Percentiles rank a stretch among this genome's conserved stretches.
Evolutionary conservation across 2,329 filamentous ascomycete species (phyloP).

Genomic region (Diaporthe ampelina): DNA sequence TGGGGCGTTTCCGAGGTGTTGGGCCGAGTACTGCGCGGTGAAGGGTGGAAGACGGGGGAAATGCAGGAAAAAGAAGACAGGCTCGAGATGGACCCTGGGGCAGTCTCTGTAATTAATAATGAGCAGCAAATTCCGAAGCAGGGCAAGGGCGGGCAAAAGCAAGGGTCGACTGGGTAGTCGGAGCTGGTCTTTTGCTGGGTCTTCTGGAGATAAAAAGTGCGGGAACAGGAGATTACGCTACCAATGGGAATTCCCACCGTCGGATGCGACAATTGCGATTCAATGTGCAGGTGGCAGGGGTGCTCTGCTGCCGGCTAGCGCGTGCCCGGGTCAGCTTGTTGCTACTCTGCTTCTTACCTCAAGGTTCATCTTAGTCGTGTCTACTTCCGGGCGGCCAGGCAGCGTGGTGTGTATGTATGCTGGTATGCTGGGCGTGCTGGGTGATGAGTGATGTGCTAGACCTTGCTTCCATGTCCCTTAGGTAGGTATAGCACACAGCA

Average conservation of each 20-base stretch:
- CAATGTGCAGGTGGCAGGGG: conserved; percentile 26
- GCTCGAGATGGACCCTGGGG: conserved; percentile 16
- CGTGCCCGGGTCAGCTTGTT: neutral
- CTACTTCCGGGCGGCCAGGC: neutral
- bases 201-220: conserved; percentile 36
- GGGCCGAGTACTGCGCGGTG: conserved; percentile 1
- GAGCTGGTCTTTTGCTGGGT: conserved; percentile 28
- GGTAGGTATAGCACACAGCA: neutral
- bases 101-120: conserved; percentile 32
- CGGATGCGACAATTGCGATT: conserved; percentile 28
- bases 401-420: too few relatives aligned
- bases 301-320: conserved; percentile 10
- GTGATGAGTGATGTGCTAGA: too few relatives aligned
- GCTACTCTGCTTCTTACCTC: neutral
- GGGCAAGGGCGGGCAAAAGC: conserved; percentile 6
- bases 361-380: conserved; percentile 19
- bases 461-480: neutral
- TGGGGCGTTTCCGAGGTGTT: conserved; percentile 4
- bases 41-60: conserved; percentile 1
- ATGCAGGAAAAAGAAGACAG: neutral
- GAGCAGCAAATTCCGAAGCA: conserved; percentile 23
- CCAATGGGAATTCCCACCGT: conserved; percentile 37
- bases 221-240: conserved; percentile 36
- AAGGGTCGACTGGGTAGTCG: conserved; percentile 7
- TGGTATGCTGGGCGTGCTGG: too few relatives aligned